These are phyloP conservation scores for Umbelopsis sp. DNA, from an alignment of 192 early-diverging fungal genomes.

Conservation along the genomic window DNA sequence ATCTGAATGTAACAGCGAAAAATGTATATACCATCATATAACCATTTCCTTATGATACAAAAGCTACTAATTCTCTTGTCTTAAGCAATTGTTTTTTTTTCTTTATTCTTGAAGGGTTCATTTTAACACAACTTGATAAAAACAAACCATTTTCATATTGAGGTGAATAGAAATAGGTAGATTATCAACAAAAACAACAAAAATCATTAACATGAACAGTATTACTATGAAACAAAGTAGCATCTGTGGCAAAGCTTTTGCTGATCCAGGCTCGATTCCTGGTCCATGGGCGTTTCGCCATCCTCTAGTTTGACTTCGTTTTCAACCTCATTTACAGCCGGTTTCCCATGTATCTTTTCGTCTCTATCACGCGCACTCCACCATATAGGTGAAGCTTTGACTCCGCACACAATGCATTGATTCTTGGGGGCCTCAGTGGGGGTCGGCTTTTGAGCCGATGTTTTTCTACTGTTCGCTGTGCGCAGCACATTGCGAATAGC, in stretches of 20 bases:
- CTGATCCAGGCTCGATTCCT: not conserved
- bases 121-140: too few relatives aligned
- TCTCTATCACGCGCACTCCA: constrained; percentile 33
- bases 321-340: not conserved
- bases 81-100: constrained; percentile 5
- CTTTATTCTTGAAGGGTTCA: not conserved
- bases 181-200: not conserved
- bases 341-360: not conserved
- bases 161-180: not conserved
- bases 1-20: too few relatives aligned
- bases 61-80: not conserved
- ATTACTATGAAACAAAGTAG: constrained; percentile 14
- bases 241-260: constrained; percentile 26
- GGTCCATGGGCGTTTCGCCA: not conserved
- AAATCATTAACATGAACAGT: too few relatives aligned
- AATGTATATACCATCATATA: too few relatives aligned
- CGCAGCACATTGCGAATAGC: constrained; percentile 21
- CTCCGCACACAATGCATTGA: constrained; percentile 29
- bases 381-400: constrained; percentile 48
- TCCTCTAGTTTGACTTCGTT: not conserved
- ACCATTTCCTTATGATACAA: too few relatives aligned
- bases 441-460: constrained; percentile 15
- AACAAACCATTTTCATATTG: not conserved
- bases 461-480: constrained; percentile 21
- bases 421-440: constrained; percentile 10